Evolutionary conservation across 1,284 basidiomycete species (phyloP).

Genomic region (Trichosporon asahii): DNA sequence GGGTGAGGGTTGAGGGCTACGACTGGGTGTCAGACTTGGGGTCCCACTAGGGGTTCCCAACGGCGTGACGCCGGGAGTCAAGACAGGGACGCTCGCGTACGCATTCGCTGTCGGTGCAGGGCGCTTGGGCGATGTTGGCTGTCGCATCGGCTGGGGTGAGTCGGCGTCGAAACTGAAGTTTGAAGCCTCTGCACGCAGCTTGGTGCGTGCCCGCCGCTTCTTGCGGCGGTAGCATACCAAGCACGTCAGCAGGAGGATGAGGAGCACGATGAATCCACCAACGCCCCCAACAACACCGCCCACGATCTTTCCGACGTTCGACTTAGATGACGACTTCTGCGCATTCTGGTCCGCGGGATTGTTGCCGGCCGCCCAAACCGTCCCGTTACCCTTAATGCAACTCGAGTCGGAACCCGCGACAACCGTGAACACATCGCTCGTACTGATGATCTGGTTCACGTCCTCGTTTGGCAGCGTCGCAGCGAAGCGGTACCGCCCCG

Average conservation of each 20-base stretch:
- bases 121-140: neutral
- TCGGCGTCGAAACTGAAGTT: slow-evolving; percentile 6
- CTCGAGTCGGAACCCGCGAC: neutral
- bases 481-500: neutral
- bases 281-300: slow-evolving; percentile 3
- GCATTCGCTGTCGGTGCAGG: neutral
- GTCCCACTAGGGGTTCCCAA: neutral
- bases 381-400: slow-evolving; percentile 7
- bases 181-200: neutral
- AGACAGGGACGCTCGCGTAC: neutral
- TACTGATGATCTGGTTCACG: slow-evolving; percentile 7
- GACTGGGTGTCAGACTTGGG: neutral
- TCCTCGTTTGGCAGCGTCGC: slow-evolving; percentile 1
- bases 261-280: neutral
- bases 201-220: neutral
- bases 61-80: neutral
- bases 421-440: slow-evolving; percentile 2
- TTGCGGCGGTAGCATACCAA: slow-evolving; percentile 1
- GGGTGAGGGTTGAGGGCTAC: neutral
- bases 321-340: slow-evolving; percentile 5
- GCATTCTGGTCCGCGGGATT: neutral
- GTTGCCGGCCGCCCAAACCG: slow-evolving; percentile 5
- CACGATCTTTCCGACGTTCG: slow-evolving; percentile 3
- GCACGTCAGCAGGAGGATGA: neutral
- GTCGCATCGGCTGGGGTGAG: neutral